phyloP scores from a whole-genome alignment of 495 filamentous ascomycete genomes.

The Chaetomium tenue region DNA sequence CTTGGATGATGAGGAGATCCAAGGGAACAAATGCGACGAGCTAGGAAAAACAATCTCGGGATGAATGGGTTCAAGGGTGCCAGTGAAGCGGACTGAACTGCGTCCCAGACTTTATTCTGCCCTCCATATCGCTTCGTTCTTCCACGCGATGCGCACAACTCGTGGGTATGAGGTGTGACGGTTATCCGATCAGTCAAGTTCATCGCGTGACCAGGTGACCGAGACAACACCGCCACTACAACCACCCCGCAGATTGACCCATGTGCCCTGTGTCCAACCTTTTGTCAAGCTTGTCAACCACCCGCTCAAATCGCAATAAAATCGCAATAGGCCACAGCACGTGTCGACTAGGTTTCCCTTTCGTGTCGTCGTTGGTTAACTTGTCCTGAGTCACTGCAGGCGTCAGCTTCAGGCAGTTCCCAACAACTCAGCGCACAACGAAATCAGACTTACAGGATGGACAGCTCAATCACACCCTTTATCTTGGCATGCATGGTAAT shows the following conservation, averaged over 20 bases:
- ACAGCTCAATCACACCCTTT: slow-evolving; percentile 29
- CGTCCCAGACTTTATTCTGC: background rate
- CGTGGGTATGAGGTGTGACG: slow-evolving; percentile 18
- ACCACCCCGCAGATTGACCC: background rate
- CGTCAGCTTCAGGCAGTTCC: background rate
- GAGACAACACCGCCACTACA: slow-evolving; percentile 13
- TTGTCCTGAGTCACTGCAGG: slow-evolving; percentile 3
- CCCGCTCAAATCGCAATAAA: no score
- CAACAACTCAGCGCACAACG: background rate
- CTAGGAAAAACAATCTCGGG: background rate
- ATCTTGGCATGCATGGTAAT: slow-evolving; percentile 35
- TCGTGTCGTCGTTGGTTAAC: background rate
- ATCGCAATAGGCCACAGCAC: no score
- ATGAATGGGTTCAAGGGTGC: background rate
- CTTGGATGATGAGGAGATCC: background rate
- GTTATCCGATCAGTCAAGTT: slow-evolving; percentile 13
- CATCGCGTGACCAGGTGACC: slow-evolving; percentile 23
- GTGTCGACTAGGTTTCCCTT: background rate
- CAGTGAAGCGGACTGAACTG: background rate
- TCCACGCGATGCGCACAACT: slow-evolving; percentile 7
- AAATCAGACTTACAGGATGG: slow-evolving; percentile 26
- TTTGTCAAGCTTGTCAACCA: no score
- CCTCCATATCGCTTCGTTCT: background rate
- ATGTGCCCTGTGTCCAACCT: background rate
- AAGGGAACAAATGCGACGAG: background rate